Conservation (phyloP, 2,329 filamentous ascomycete species). For the Penicillium sp. region DNA sequence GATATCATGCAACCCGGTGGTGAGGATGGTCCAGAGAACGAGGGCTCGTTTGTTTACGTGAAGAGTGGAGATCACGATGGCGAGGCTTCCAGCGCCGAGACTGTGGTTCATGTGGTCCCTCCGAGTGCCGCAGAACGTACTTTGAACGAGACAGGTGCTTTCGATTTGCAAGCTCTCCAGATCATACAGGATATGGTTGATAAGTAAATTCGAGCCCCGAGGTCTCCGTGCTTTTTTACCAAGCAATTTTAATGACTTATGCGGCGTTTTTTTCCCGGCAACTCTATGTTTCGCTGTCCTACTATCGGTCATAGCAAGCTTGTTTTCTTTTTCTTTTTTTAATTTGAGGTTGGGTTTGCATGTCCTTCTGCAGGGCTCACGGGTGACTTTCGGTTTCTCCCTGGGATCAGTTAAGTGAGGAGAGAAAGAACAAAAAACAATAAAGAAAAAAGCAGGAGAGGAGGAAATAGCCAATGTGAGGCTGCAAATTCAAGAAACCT, state of each 20-base stretch:
- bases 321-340: no score
- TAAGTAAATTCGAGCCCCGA: background rate
- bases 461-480: no score
- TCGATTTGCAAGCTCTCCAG: background rate
- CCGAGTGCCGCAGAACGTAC: background rate
- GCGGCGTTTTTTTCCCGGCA: no score
- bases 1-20: background rate
- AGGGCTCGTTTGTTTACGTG: background rate
- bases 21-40: background rate
- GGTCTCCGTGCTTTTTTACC: background rate
- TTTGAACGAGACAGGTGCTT: background rate
- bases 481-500: no score
- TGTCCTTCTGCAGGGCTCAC: no score
- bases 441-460: no score
- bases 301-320: no score
- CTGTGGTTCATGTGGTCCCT: background rate
- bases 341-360: no score
- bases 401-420: no score
- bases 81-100: background rate
- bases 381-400: no score
- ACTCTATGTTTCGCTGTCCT: no score
- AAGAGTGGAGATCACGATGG: background rate
- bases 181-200: background rate
- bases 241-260: background rate
- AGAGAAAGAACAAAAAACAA: no score